Evolutionary conservation across 1,139 yeast species (phyloP).

Genomic region (Suhomyces choctaworum): DNA sequence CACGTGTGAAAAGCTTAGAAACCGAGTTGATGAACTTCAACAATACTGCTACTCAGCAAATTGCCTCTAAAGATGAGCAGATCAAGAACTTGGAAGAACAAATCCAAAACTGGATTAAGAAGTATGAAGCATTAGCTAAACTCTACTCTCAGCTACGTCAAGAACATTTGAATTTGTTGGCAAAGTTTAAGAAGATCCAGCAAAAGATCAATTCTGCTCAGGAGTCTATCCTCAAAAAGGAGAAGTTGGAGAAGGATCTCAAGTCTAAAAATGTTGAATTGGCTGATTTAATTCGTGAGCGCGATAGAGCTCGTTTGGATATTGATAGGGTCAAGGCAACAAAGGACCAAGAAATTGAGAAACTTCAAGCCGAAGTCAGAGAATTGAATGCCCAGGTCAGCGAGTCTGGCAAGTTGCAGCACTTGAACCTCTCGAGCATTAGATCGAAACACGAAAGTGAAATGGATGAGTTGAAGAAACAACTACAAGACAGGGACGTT

Average conservation of each 20-base stretch:
- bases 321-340: slow-evolving; percentile 70
- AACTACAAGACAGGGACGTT: slow-evolving; percentile 30
- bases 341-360: slow-evolving; percentile 67
- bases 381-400: slow-evolving; percentile 60
- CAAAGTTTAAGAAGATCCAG: slow-evolving; percentile 80
- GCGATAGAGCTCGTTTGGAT: slow-evolving; percentile 86
- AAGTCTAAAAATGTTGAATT: slow-evolving; percentile 84
- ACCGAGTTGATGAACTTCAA: slow-evolving; percentile 64
- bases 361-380: slow-evolving; percentile 64
- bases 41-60: slow-evolving; percentile 69
- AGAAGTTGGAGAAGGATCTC: slow-evolving; percentile 77
- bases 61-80: slow-evolving; percentile 77
- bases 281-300: slow-evolving; percentile 85
- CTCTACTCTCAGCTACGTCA: slow-evolving; percentile 88
- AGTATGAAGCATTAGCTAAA: slow-evolving; percentile 88
- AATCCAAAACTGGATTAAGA: slow-evolving; percentile 74
- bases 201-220: slow-evolving; percentile 92
- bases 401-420: slow-evolving; percentile 65
- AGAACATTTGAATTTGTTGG: slow-evolving; percentile 80
- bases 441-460: slow-evolving; percentile 65
- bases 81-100: slow-evolving; percentile 72
- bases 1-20: slow-evolving; percentile 81
- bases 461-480: slow-evolving; percentile 42
- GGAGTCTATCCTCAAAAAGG: slow-evolving; percentile 84
- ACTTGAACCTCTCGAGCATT: slow-evolving; percentile 62